Evolutionary conservation across 1,284 basidiomycete species (phyloP).

Genomic region (Puccinia triticina): DNA sequence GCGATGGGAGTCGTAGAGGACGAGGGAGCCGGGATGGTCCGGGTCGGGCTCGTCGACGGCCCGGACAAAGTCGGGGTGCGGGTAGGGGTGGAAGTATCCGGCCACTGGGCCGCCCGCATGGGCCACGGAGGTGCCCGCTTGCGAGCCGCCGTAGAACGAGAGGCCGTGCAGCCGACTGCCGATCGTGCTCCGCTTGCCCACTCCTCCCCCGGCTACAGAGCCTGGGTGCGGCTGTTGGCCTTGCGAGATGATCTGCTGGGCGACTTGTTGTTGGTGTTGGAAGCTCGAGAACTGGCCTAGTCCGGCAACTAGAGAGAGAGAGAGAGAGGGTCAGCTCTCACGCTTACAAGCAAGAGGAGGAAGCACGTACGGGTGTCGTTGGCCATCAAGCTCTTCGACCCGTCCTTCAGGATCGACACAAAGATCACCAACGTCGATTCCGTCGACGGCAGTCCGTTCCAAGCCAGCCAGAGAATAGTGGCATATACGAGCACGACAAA

Average conservation of each 20-base stretch:
- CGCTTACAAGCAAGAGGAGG: too few relatives aligned
- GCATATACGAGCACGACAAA: not conserved
- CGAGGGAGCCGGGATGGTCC: not conserved
- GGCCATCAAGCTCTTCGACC: conserved; percentile 20
- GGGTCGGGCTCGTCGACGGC: conserved; percentile 5
- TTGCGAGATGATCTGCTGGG: not conserved
- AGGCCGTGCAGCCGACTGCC: not conserved
- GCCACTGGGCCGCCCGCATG: not conserved
- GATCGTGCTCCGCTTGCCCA: conserved; percentile 3
- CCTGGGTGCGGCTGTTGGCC: not conserved
- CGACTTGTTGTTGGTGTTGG: conserved; percentile 10
- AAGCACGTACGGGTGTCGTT: not conserved
- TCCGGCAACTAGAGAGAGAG: not conserved
- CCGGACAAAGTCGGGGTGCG: not conserved
- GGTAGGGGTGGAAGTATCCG: not conserved
- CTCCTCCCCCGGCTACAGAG: not conserved
- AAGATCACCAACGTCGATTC: conserved; percentile 46
- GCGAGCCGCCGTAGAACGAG: not conserved
- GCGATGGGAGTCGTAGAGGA: not conserved
- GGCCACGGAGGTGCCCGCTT: not conserved
- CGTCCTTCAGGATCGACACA: conserved; percentile 39
- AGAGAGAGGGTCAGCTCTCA: not conserved
- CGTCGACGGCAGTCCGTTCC: conserved; percentile 17
- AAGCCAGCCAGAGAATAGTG: conserved; percentile 29
- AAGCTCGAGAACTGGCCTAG: conserved; percentile 22